Percentiles rank a stretch among this genome's conserved stretches.
Evolutionary conservation across 1,139 yeast species (phyloP).

Genomic region (Suhomyces terraborum): DNA sequence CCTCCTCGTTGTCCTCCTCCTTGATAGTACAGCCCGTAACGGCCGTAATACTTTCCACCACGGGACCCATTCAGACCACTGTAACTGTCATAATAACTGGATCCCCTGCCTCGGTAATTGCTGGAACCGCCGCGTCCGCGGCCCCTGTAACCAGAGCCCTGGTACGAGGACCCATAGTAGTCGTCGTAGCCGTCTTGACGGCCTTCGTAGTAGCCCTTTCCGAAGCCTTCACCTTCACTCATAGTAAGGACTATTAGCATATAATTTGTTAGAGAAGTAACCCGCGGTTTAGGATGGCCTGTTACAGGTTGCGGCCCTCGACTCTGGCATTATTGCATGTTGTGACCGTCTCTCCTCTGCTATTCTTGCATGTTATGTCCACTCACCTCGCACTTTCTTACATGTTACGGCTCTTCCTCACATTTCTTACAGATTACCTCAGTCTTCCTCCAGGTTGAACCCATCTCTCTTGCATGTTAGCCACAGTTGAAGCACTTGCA

Average conservation of each 20-base stretch:
- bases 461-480: too few species aligned
- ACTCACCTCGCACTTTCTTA: too few species aligned
- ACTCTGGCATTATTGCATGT: too few species aligned
- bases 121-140: constrained; percentile 10
- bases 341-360: not conserved
- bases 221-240: constrained; percentile 9
- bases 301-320: not conserved
- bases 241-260: not conserved
- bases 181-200: constrained; percentile 12
- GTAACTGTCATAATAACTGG: constrained; percentile 10
- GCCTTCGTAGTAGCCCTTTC: constrained; percentile 10
- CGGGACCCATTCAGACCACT: constrained; percentile 5
- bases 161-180: constrained; percentile 12
- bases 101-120: constrained; percentile 7
- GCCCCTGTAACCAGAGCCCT: constrained; percentile 11
- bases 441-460: too few species aligned
- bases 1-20: constrained; percentile 8
- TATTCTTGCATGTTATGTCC: not conserved
- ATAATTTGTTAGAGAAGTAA: not conserved
- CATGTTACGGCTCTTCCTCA: too few species aligned
- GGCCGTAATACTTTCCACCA: constrained; percentile 9
- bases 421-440: too few species aligned
- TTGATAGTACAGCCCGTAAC: constrained; percentile 5
- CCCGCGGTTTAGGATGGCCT: not conserved
- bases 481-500: too few species aligned